phyloP scores from a whole-genome alignment of 371 early-diverging fungal species.

The Mortierella sp. region DNA sequence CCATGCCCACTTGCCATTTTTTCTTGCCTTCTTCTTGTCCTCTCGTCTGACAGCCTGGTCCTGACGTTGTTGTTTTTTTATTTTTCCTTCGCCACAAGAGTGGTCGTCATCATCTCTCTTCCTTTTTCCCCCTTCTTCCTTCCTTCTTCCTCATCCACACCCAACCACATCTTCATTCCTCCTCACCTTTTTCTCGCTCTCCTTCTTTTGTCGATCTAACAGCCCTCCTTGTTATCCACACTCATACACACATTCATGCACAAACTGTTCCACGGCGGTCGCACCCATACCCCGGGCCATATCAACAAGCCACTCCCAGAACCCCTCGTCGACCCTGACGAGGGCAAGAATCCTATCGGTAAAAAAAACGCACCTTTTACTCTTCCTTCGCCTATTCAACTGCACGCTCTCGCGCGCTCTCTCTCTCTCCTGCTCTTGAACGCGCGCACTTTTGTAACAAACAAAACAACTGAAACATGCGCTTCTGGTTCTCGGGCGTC shows the following conservation, averaged over 20 bases:
- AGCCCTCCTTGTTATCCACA: not conserved
- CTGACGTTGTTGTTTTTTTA: too few relatives aligned
- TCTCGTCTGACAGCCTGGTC: too few relatives aligned
- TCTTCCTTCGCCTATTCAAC: not conserved
- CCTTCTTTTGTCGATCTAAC: not conserved
- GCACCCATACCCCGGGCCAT: slow-evolving; percentile 17
- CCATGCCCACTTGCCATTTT: too few relatives aligned
- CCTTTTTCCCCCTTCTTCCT: not conserved
- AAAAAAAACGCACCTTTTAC: not conserved
- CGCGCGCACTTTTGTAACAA: not conserved
- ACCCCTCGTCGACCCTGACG: slow-evolving; percentile 53
- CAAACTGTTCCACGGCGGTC: slow-evolving; percentile 39
- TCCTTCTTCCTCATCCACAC: not conserved
- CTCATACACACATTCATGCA: slow-evolving; percentile 20
- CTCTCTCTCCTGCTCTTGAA: not conserved
- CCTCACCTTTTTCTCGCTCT: not conserved
- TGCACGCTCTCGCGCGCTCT: not conserved
- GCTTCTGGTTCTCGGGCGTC: not conserved
- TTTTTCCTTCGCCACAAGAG: too few relatives aligned
- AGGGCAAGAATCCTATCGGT: slow-evolving; percentile 56
- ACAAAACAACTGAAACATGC: not conserved
- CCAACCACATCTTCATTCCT: not conserved
- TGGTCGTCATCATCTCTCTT: not conserved
- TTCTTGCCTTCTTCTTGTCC: too few relatives aligned
- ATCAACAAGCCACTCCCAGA: slow-evolving; percentile 55